phyloP scores from a whole-genome alignment of 2,329 filamentous ascomycete species.

The Penicillium psychrosexuale region DNA sequence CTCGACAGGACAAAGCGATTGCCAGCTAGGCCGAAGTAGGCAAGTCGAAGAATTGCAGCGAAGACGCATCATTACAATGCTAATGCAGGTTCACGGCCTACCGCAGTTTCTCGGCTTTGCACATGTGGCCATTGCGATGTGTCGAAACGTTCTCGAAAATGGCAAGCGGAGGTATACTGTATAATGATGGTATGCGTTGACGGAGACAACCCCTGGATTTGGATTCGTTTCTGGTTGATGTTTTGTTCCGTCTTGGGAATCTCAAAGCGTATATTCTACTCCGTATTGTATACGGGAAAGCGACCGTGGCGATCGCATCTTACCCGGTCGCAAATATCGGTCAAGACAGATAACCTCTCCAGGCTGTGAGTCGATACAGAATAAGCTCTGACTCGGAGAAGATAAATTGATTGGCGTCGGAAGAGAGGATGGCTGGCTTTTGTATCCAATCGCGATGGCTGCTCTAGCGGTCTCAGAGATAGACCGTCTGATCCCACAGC shows the following conservation, averaged over 20 bases:
- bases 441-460: background rate
- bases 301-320: slow-evolving; percentile 5
- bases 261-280: background rate
- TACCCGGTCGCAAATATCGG: slow-evolving; percentile 10
- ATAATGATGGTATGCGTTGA: background rate
- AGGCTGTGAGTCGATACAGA: background rate
- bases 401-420: background rate
- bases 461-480: slow-evolving; percentile 4
- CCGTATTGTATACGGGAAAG: background rate
- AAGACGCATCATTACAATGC: slow-evolving; percentile 8
- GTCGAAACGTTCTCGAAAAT: slow-evolving; percentile 15
- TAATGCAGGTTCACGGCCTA: background rate
- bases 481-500: slow-evolving; percentile 1
- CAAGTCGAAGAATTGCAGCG: slow-evolving; percentile 4
- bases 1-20: slow-evolving; percentile 3
- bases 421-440: background rate
- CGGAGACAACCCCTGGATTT: background rate
- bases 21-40: background rate
- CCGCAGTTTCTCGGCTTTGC: slow-evolving; percentile 4
- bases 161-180: background rate
- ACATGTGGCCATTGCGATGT: slow-evolving; percentile 6
- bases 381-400: background rate
- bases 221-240: background rate
- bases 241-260: background rate
- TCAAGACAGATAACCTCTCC: background rate